Percentiles rank a stretch among this genome's conserved stretches.
These are phyloP conservation scores for Papiliotrema terrestris DNA, from an alignment of 1,284 basidiomycete genomes.

Conservation along the genomic window DNA sequence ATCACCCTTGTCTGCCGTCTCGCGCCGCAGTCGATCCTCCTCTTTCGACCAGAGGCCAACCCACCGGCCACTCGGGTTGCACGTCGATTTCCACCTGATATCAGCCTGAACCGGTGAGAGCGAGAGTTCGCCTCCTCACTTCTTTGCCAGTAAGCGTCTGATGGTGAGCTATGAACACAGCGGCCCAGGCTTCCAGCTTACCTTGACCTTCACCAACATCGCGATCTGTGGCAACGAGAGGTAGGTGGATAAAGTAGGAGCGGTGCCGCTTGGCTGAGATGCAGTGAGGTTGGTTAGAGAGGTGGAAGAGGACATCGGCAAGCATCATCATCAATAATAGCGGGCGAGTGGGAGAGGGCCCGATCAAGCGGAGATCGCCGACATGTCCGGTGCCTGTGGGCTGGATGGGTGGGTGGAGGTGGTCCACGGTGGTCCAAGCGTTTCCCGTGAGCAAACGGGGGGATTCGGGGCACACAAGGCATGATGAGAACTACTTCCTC, in stretches of 20 bases:
- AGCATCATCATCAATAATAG: background rate
- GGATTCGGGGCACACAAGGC: too few species aligned
- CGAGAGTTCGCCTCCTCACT: constrained; percentile 14
- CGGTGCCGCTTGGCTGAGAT: too few species aligned
- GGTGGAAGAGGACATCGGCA: background rate
- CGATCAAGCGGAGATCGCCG: background rate
- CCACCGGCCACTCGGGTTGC: constrained; percentile 81
- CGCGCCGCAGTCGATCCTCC: background rate
- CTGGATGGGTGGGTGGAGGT: too few species aligned
- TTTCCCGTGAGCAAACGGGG: too few species aligned
- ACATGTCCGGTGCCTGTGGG: background rate
- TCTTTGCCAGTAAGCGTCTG: constrained; percentile 45
- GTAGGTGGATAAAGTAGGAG: background rate
- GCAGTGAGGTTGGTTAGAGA: background rate
- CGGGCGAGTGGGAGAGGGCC: background rate
- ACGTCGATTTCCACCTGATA: constrained; percentile 76
- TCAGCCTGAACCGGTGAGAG: background rate
- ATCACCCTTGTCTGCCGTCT: too few species aligned
- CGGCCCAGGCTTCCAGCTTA: constrained; percentile 13
- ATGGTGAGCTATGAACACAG: constrained; percentile 8
- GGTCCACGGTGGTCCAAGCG: too few species aligned
- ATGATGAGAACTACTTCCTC: too few species aligned
- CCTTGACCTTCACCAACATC: constrained; percentile 50
- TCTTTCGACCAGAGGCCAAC: constrained; percentile 21
- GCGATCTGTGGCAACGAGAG: background rate